These are phyloP conservation scores for Xylariaceae sp. DNA, from an alignment of 2,329 filamentous ascomycete species.

Conservation along the genomic window DNA sequence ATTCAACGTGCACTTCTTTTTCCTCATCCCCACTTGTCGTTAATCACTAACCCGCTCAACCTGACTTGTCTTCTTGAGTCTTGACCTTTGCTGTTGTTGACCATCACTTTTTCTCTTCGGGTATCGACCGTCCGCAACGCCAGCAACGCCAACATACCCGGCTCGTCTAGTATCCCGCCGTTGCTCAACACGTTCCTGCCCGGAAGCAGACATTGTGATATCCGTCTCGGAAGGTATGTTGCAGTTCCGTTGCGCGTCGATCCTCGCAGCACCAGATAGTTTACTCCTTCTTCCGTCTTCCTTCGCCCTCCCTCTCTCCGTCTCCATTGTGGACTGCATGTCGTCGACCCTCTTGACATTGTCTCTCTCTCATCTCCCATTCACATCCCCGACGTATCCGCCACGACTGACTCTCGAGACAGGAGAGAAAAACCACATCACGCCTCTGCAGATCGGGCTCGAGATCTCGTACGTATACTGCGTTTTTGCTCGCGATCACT, in stretches of 20 bases:
- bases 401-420: slow-evolving; percentile 15
- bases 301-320: background rate
- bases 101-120: background rate
- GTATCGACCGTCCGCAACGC: too few relatives aligned
- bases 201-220: background rate
- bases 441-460: slow-evolving; percentile 27
- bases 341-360: slow-evolving; percentile 1
- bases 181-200: slow-evolving; percentile 6
- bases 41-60: background rate
- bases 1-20: background rate
- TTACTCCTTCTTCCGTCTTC: background rate
- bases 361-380: slow-evolving; percentile 12
- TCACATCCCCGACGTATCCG: slow-evolving; percentile 19
- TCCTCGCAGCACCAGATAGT: background rate
- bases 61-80: background rate
- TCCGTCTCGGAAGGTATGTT: slow-evolving; percentile 10
- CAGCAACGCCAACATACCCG: background rate
- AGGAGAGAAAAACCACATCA: slow-evolving; percentile 16
- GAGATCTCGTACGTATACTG: slow-evolving; percentile 40
- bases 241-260: background rate
- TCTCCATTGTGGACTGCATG: background rate
- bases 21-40: background rate
- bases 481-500: slow-evolving; percentile 21
- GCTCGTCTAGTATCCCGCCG: background rate
- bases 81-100: background rate